These are phyloP conservation scores for Phytophthora multivora DNA, from an alignment of 352 stramenopile genomes.

Conservation along the genomic window DNA sequence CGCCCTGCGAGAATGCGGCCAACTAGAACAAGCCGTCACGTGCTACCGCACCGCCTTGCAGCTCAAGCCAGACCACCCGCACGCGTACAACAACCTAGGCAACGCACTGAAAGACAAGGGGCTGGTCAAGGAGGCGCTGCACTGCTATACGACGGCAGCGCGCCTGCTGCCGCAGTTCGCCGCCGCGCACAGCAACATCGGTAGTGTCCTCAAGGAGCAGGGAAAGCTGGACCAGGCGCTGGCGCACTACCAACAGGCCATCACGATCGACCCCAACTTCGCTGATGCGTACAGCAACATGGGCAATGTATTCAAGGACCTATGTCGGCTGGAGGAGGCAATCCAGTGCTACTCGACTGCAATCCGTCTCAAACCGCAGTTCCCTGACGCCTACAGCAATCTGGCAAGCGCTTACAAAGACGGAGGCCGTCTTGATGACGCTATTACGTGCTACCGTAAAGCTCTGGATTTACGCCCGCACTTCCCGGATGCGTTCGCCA, in stretches of 20 bases:
- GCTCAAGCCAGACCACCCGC: constrained; percentile 92
- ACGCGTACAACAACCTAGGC: constrained; percentile 95
- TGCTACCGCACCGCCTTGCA: constrained; percentile 91
- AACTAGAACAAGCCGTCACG: constrained; percentile 80
- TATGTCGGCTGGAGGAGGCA: constrained; percentile 86
- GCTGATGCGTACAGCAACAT: constrained; percentile 95
- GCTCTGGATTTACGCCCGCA: constrained; percentile 89
- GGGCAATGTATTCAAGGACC: constrained; percentile 94
- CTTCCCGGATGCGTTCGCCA: constrained; percentile 92
- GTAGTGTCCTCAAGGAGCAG: constrained; percentile 94
- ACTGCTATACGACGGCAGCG: constrained; percentile 93
- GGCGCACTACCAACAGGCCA: constrained; percentile 94
- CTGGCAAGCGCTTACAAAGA: constrained; percentile 94
- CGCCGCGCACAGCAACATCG: constrained; percentile 93
- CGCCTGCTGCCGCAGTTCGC: constrained; percentile 92
- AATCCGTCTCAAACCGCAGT: constrained; percentile 89
- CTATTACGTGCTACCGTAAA: constrained; percentile 94
- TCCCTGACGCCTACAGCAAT: constrained; percentile 93
- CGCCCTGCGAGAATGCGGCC: constrained; percentile 84
- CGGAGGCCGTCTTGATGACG: constrained; percentile 86
- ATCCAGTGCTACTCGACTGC: constrained; percentile 91
- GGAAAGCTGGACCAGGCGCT: constrained; percentile 93
- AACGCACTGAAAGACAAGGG: constrained; percentile 93
- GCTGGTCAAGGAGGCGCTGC: constrained; percentile 92
- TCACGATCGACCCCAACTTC: constrained; percentile 93